Evolutionary conservation across 441 rosid species (phyloP).

Genomic region (Geranium incanum): DNA sequence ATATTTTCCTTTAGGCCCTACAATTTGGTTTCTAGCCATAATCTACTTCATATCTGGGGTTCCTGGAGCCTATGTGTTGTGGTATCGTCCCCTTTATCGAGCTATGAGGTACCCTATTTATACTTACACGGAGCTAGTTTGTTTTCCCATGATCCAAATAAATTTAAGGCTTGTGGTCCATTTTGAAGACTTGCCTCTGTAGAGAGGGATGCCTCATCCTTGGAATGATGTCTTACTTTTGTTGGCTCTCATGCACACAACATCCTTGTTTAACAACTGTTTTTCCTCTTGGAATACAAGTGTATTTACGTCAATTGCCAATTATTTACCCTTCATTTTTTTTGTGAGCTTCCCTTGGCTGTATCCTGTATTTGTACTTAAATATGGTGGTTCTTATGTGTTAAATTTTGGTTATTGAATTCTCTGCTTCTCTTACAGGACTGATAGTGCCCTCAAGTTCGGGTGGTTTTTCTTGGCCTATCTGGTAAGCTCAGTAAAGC

Average conservation of each 20-base stretch:
- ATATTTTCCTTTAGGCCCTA: conserved; percentile 50
- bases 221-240: not conserved
- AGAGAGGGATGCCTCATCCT: not conserved
- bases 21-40: conserved; percentile 89
- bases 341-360: not conserved
- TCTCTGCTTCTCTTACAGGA: conserved; percentile 49
- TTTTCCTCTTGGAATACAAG: conserved; percentile 1
- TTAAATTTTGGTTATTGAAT: conserved; percentile 15
- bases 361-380: not conserved
- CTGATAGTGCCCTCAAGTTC: conserved; percentile 93
- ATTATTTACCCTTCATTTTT: not conserved
- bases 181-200: not conserved
- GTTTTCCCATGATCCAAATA: not conserved
- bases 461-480: conserved; percentile 82
- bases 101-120: conserved; percentile 72
- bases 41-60: conserved; percentile 84
- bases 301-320: not conserved
- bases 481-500: conserved; percentile 41
- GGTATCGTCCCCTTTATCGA: conserved; percentile 97
- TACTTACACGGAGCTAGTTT: not conserved
- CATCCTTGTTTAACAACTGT: not conserved
- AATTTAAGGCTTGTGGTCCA: not conserved
- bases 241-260: not conserved
- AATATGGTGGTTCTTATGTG: not conserved
- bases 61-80: conserved; percentile 83